phyloP scores from a whole-genome alignment of 768 basidiomycete species.

The Crucibulum laeve region DNA sequence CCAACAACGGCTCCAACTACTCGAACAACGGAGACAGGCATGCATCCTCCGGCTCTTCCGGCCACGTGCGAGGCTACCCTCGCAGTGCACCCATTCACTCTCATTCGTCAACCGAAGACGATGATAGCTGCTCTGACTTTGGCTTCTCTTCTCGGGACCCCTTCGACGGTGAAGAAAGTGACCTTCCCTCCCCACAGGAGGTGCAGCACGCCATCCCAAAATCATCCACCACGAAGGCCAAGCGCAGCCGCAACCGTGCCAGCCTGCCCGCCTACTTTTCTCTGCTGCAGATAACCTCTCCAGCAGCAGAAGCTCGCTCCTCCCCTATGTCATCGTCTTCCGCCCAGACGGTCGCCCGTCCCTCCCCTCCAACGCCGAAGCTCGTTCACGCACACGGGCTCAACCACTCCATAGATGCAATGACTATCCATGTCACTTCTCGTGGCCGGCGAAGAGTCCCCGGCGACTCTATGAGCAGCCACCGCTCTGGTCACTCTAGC shows the following conservation, averaged over 20 bases:
- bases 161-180: conserved; percentile 25
- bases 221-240: conserved; percentile 30
- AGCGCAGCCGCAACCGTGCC: conserved; percentile 59
- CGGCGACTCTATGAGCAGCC: conserved; percentile 24
- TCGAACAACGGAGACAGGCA: conserved; percentile 48
- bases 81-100: conserved; percentile 38
- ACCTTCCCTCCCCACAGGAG: conserved; percentile 19
- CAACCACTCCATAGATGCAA: conserved; percentile 16
- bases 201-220: conserved; percentile 17
- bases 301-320: conserved; percentile 23
- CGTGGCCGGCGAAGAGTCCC: conserved; percentile 48
- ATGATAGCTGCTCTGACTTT: conserved; percentile 37
- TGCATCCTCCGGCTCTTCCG: conserved; percentile 40
- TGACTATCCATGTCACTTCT: conserved; percentile 37
- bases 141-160: conserved; percentile 34
- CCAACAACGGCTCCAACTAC: conserved; percentile 61
- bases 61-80: conserved; percentile 33
- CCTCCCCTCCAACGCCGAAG: conserved; percentile 63
- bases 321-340: conserved; percentile 47
- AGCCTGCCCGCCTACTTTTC: conserved; percentile 77
- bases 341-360: conserved; percentile 39
- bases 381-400: conserved; percentile 26
- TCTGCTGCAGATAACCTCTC: conserved; percentile 51
- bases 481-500: conserved; percentile 24
- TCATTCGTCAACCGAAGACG: conserved; percentile 38